Base-by-base conservation (phyloP, 805 yeast species). In the Yamadazyma endophytica region DNA sequence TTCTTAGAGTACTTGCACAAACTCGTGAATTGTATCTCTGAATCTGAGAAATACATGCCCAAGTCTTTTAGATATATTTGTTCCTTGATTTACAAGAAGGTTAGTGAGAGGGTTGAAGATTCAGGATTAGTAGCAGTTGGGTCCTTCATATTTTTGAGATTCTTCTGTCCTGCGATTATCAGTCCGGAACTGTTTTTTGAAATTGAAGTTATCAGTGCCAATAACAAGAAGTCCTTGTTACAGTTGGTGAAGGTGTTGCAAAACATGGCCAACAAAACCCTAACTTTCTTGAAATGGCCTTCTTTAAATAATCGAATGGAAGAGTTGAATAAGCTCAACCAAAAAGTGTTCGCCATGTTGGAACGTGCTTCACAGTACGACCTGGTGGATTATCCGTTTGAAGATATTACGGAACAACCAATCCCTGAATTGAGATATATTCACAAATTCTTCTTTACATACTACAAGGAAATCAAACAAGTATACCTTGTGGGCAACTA, bases 81-180 rank as follows among this genome's bases (percentile, higher is more conserved):
- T 42, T 65, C 77, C 41, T 71, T 80, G 26, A 78, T 87, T 37
- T 68, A 70, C 56, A 51, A 60, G 23, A 63, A 79, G 33, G 77
- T 85, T 32, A 59, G 69, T 17, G 56, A 58, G n/a, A 76, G 75
- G 42, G 82, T 82, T 44, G 78, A 74, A 23, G 82, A 81, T 23
- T 71, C 80, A 26, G 64, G 73, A 22, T 40, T 64, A 16, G 66
- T 78, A 23, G 87, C 94, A 1, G 82, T 87, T 17, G 95, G 96
- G 0, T 88, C 95, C 0, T 90, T 84, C 51, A 64, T 90, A 33
- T 89, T 90, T 48, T 64, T 90, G 43, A 64, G 96, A 37, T 85
- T 81, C 54, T 73, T 88, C 42, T 88, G 94, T 51, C 97, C 97
- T 9, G 95, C 95, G 0, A 79, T 89, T 44, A 89, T 89, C 9